Percentiles rank a stretch among this genome's conserved stretches.
Evolutionary conservation across 192 early-diverging fungal species (phyloP).

Genomic region (Entomortierella lignicola): DNA sequence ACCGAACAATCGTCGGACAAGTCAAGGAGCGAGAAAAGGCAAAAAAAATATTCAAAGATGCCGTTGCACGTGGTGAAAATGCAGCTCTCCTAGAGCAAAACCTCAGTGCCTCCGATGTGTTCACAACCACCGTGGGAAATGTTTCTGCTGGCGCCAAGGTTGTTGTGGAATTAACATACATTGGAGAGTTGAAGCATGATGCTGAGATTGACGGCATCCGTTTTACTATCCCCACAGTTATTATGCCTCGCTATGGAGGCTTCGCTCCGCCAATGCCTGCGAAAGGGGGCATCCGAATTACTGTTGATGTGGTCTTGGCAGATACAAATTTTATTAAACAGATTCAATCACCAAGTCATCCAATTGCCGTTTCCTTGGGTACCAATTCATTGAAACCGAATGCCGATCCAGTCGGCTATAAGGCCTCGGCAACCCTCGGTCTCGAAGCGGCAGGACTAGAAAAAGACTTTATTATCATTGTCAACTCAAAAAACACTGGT

Average conservation of each 20-base stretch:
- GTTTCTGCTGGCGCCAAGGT: slow-evolving; percentile 48
- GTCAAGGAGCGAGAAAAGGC: slow-evolving; percentile 31
- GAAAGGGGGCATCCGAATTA: slow-evolving; percentile 8
- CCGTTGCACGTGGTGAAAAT: slow-evolving; percentile 14
- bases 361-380: slow-evolving; percentile 38
- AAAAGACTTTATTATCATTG: slow-evolving; percentile 26
- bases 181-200: slow-evolving; percentile 61
- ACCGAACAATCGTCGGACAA: slow-evolving; percentile 22
- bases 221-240: slow-evolving; percentile 57
- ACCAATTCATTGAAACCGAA: slow-evolving; percentile 24
- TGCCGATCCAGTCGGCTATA: slow-evolving; percentile 19
- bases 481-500: slow-evolving; percentile 16
- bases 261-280: slow-evolving; percentile 1
- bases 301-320: slow-evolving; percentile 29
- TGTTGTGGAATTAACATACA: slow-evolving; percentile 58
- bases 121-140: slow-evolving; percentile 64
- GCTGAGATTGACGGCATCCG: slow-evolving; percentile 57
- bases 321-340: slow-evolving; percentile 42
- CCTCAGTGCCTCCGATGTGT: slow-evolving; percentile 50
- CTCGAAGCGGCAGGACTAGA: slow-evolving; percentile 14
- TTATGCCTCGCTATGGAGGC: slow-evolving; percentile 55
- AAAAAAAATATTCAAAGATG: slow-evolving; percentile 15
- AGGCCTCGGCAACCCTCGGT: slow-evolving; percentile 22
- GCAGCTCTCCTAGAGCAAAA: slow-evolving; percentile 21
- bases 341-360: slow-evolving; percentile 62